Evolutionary conservation across 2,329 filamentous ascomycete species (phyloP).

Genomic region (Fusarium hostae): DNA sequence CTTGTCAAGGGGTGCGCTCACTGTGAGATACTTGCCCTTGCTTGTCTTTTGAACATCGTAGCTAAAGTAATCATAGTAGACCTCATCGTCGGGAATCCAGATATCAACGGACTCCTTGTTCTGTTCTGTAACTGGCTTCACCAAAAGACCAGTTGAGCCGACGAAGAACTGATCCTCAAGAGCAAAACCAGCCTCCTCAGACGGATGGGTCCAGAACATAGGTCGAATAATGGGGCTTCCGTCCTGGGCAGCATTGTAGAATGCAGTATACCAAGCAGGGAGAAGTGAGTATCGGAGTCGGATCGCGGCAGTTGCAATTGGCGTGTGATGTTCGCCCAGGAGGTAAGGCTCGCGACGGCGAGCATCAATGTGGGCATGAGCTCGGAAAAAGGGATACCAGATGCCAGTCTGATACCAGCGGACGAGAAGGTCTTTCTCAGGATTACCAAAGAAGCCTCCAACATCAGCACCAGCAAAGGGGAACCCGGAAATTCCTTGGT

Average conservation of each 20-base stretch:
- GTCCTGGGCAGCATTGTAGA: conserved; percentile 85
- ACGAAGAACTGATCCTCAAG: conserved; percentile 96
- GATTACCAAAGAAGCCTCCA: conserved; percentile 97
- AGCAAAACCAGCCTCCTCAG: conserved; percentile 85
- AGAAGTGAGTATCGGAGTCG: conserved; percentile 89
- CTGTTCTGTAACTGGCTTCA: conserved; percentile 87
- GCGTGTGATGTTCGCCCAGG: conserved; percentile 82
- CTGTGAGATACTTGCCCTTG: conserved; percentile 74
- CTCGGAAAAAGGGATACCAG: conserved; percentile 98
- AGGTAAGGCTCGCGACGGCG: conserved; percentile 95
- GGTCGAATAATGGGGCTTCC: conserved; percentile 90
- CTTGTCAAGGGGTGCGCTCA: conserved; percentile 83
- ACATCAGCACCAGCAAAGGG: conserved; percentile 96
- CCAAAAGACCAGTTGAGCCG: conserved; percentile 87
- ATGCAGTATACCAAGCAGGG: conserved; percentile 96
- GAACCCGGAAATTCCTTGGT: conserved; percentile 90
- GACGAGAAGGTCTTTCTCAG: conserved; percentile 87
- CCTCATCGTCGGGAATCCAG: conserved; percentile 87
- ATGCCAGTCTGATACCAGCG: conserved; percentile 97
- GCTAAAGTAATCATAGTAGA: conserved; percentile 96
- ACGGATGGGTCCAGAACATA: conserved; percentile 91
- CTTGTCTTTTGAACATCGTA: conserved; percentile 78
- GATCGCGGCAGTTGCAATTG: conserved; percentile 87
- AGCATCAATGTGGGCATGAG: conserved; percentile 95
- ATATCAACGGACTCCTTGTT: conserved; percentile 78